Base-by-base conservation (phyloP, 306 rosid species). In the Vicia faba region DNA sequence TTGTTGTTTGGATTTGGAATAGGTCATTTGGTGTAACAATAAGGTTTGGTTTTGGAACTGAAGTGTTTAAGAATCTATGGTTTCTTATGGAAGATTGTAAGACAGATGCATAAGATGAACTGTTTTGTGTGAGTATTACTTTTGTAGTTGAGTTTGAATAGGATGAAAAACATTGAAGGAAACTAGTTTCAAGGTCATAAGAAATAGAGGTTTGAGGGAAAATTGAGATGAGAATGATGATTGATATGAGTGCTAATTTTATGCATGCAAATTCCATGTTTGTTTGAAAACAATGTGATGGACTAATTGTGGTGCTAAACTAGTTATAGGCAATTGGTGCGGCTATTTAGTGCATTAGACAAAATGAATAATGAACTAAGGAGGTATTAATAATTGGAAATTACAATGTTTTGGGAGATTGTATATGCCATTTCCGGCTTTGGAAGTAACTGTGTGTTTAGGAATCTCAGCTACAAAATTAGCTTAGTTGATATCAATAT, bases 81-180 rank as follows among this genome's bases (percentile, higher is more conserved):
- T 85, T 85, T 50, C 69, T 73, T 35, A 78, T 49, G 61, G 78
- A 79, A 15, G 70, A 82, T 35, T 82, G 78, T 39, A 85, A 61
- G 20, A 82, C 60, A 7, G 80, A 11, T 59, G 36, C 16, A 49
- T 63, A 85, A 7, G 73, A 59, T 20, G 85, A 56, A 36, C 65
- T 69, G 29, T 46, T 75, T 7, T 19, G 39, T 28, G 82, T 77
- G 59, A 38, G 28, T 46, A 66, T 13, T 36, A 74, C 15, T 35
- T 48, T 66, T 23, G 54, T 2, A 0, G 68, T 46, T 74, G 68
- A 57, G 63, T 38, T 74, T 31, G 73, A 58, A 25, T 33, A 11
- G 7, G 54, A 58, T 41, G 66, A 55, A 44, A 66, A 74, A 13
- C 73, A 66, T 59, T 15, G 45, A 19, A 74, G 61, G 55, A 74